Conservation (phyloP, 176 grass and related monocot species). For the Rhynchospora tenuis region DNA sequence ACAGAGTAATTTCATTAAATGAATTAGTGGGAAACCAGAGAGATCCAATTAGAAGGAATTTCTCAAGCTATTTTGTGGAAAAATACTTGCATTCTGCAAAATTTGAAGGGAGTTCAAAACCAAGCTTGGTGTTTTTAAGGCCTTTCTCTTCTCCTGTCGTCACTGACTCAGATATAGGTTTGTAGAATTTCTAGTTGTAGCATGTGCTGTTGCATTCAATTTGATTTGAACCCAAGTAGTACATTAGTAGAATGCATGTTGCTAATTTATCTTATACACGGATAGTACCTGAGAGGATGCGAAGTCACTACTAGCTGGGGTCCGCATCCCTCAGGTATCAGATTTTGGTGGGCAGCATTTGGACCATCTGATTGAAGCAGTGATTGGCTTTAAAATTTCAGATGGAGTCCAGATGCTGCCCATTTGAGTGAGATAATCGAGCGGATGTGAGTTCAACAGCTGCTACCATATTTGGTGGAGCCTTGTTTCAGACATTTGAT, state of each 20-base stretch:
- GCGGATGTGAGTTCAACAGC: no score
- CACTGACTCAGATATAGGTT: conserved; percentile 44
- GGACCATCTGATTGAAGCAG: no score
- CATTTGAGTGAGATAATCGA: no score
- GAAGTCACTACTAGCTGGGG: no score
- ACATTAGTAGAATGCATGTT: background rate
- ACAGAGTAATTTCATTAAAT: conserved; percentile 20
- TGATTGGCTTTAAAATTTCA: no score
- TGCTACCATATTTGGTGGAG: background rate
- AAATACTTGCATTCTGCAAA: conserved; percentile 16
- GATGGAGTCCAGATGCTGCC: no score
- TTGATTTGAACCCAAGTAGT: background rate
- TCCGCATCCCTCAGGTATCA: no score
- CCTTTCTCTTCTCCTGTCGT: conserved; percentile 34
- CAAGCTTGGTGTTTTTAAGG: conserved; percentile 27
- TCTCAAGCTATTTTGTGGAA: conserved; percentile 17
- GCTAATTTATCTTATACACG: background rate
- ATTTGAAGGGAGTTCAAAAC: conserved; percentile 31
- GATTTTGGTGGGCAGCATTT: no score
- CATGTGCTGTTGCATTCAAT: background rate
- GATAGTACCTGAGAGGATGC: no score
- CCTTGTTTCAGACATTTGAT: background rate
- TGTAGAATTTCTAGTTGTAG: background rate
- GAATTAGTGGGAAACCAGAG: conserved; percentile 34
- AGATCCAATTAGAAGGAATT: conserved; percentile 22